phyloP scores from a whole-genome alignment of 108 stramenopile genomes.

The Pseudonitzschia pungens region DNA sequence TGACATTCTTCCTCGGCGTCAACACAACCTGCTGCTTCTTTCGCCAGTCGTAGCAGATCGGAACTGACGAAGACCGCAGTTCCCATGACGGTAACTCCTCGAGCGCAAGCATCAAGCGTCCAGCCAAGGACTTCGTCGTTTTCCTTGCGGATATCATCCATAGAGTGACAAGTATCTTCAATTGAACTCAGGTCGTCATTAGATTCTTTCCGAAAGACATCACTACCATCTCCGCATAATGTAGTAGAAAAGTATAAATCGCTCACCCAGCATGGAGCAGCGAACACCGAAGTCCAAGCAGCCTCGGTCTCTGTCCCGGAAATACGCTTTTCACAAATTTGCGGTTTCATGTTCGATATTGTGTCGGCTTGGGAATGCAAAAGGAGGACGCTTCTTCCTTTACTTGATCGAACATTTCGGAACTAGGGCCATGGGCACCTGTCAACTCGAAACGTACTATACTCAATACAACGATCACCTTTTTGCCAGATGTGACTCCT shows the following conservation, averaged over 20 bases:
- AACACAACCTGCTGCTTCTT: constrained; percentile 50
- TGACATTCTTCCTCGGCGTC: constrained; percentile 23
- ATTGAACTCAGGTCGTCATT: neutral
- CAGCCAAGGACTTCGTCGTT: constrained; percentile 57
- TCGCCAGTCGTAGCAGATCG: constrained; percentile 62
- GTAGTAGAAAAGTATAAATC: constrained; percentile 21
- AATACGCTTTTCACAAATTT: neutral
- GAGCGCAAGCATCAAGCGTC: constrained; percentile 59
- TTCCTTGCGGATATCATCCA: neutral
- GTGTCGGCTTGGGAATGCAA: neutral
- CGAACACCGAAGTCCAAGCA: constrained; percentile 25
- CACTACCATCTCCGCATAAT: neutral
- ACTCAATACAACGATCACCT: no score
- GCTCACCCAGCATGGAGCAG: constrained; percentile 25
- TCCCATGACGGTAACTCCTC: constrained; percentile 46
- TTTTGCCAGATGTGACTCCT: no score
- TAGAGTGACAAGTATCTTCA: neutral
- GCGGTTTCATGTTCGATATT: neutral
- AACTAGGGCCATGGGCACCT: neutral
- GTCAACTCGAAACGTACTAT: no score
- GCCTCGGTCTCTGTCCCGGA: constrained; percentile 3
- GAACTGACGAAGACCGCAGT: constrained; percentile 64
- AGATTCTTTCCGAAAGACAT: neutral
- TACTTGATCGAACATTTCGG: neutral
- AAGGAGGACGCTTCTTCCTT: neutral